Base-by-base conservation (phyloP, 345 rosid genomes). In the Ceriops zippeliana region DNA sequence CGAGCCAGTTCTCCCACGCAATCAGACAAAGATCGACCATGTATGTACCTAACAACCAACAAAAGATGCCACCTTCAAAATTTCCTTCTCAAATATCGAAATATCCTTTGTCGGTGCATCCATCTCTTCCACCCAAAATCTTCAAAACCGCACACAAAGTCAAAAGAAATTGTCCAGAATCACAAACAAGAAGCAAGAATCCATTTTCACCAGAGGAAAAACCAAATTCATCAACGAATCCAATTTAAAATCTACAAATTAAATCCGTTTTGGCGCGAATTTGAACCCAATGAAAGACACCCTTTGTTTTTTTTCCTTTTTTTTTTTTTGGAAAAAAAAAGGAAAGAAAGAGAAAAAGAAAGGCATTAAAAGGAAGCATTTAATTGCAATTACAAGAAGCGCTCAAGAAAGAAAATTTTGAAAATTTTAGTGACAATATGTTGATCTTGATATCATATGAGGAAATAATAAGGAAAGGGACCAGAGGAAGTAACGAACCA, bases 401-500 rank as follows among this genome's bases (percentile, higher is more conserved):
- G 21, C 5, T 21, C 22, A 20, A 54, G 2, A 54, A 22, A 22
- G 17, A 13, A 4, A 4, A 21, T 35, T 38, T 52, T 21, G 58
- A 54, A 32, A 35, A 21, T 11, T 34, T 7, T 34, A 34, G 10
- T 34, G 37, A 34, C 37, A 34, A 34, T 34, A 34, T 7, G 7
- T 34, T 34, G 37, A 34, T 34, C 37, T 34, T 34, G 37, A 52
- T 1, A 24, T 9, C 53, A 52, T n/a, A 34, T 11, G 21, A 21
- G 16, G 11, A 13, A n/a, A 26, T 20, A n/a, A 27, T 9, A 21
- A 27, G 2, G 64, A 15, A 42, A 56, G 15, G 37, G 30, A n/a
- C 32, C 22, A 62, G 51, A 0, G 19, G 35, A 31, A 19, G 38
- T 4, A 38, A 61, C 82, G n/a, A 76, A 95, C 99, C 97, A 96